Evolutionary conservation across 768 basidiomycete species (phyloP).

Genomic region (Pulveroboletus frians): DNA sequence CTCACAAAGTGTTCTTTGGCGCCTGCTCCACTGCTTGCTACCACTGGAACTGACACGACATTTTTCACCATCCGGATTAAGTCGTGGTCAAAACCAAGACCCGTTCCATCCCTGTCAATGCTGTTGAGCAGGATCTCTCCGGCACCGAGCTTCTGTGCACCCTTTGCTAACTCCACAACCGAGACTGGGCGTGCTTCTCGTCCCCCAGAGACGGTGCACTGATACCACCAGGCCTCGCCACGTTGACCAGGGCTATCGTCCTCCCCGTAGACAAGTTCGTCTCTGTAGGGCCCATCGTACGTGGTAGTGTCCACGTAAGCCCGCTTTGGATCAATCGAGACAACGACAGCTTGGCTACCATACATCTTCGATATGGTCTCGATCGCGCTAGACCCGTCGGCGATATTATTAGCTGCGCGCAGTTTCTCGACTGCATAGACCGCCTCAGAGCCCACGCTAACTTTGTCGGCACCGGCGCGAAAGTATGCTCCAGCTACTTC

Average conservation of each 20-base stretch:
- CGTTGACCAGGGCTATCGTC: slow-evolving; percentile 47
- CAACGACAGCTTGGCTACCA: slow-evolving; percentile 95
- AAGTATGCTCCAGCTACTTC: slow-evolving; percentile 97
- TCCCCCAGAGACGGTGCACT: slow-evolving; percentile 94
- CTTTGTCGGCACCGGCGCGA: slow-evolving; percentile 96
- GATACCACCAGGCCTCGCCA: slow-evolving; percentile 95
- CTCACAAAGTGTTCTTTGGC: slow-evolving; percentile 76
- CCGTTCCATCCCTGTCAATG: slow-evolving; percentile 94
- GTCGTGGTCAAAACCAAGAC: slow-evolving; percentile 85
- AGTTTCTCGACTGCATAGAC: slow-evolving; percentile 90
- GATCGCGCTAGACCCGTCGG: slow-evolving; percentile 79
- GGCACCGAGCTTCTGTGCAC: slow-evolving; percentile 87
- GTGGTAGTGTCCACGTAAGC: slow-evolving; percentile 64
- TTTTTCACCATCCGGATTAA: slow-evolving; percentile 70
- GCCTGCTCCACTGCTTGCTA: slow-evolving; percentile 94
- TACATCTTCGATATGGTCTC: slow-evolving; percentile 88
- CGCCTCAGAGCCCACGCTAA: slow-evolving; percentile 95
- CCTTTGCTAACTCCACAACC: slow-evolving; percentile 84
- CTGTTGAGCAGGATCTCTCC: slow-evolving; percentile 95
- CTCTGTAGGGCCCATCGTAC: slow-evolving; percentile 65
- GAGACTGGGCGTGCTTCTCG: slow-evolving; percentile 79
- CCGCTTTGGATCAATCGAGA: slow-evolving; percentile 90
- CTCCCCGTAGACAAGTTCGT: slow-evolving; percentile 51
- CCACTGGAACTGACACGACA: slow-evolving; percentile 83
- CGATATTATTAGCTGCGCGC: slow-evolving; percentile 42